Percentiles rank a stretch among this genome's conserved stretches.
These are phyloP conservation scores for Lepidium africanum DNA, from an alignment of 345 rosid species.

Conservation along the genomic window DNA sequence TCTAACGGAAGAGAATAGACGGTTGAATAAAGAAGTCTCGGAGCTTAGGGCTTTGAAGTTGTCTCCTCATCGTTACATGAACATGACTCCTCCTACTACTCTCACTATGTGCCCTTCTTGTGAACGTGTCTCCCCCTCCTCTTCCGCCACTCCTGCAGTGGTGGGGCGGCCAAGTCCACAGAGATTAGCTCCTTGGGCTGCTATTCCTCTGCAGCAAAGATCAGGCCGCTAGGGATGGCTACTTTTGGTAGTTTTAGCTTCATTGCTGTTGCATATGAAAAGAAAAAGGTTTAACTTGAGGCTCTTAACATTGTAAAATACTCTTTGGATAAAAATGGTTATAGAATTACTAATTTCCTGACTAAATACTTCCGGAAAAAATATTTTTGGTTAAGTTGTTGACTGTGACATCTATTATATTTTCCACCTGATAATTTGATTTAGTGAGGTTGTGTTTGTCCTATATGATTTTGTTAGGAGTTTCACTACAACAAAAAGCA, in stretches of 20 bases:
- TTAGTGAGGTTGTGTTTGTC: too few relatives aligned
- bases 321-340: background rate
- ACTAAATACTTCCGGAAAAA: too few relatives aligned
- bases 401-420: too few relatives aligned
- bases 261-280: background rate
- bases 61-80: slow-evolving; percentile 71
- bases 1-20: slow-evolving; percentile 63
- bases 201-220: slow-evolving; percentile 11
- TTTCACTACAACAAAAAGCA: too few relatives aligned
- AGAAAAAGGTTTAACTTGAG: background rate
- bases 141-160: background rate
- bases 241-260: background rate
- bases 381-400: too few relatives aligned
- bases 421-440: too few relatives aligned
- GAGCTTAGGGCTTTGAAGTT: slow-evolving; percentile 76
- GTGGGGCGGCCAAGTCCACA: slow-evolving; percentile 24
- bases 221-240: slow-evolving; percentile 12
- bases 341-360: too few relatives aligned
- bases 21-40: slow-evolving; percentile 74
- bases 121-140: slow-evolving; percentile 61
- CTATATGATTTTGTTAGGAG: too few relatives aligned
- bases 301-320: background rate
- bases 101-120: slow-evolving; percentile 91
- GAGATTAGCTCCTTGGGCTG: slow-evolving; percentile 4
- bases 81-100: slow-evolving; percentile 80